Percentiles rank a stretch among this genome's conserved stretches.
These are phyloP conservation scores for Neocallimastix lanati DNA, from an alignment of 192 early-diverging fungal genomes.

Conservation along the genomic window DNA sequence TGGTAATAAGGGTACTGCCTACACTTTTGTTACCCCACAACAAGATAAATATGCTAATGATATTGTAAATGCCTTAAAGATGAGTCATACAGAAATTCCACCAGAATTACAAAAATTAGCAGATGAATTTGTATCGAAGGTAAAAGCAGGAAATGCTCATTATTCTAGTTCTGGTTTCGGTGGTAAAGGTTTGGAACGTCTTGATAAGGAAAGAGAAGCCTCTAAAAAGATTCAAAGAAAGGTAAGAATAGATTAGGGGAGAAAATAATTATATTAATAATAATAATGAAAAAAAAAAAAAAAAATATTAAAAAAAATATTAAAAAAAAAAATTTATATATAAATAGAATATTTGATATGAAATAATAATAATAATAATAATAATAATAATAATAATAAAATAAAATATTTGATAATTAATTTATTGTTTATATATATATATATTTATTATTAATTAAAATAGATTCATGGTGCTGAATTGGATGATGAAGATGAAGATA, in stretches of 20 bases:
- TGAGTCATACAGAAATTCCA: constrained; percentile 54
- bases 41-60: constrained; percentile 86
- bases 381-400: too few relatives aligned
- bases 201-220: constrained; percentile 78
- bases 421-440: too few relatives aligned
- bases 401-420: too few relatives aligned
- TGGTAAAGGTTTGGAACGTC: constrained; percentile 85
- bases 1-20: constrained; percentile 91
- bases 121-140: constrained; percentile 59
- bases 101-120: constrained; percentile 58
- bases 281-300: neutral
- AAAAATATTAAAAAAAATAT: too few relatives aligned
- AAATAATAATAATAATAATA: too few relatives aligned
- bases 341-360: too few relatives aligned
- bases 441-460: neutral
- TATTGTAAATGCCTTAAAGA: constrained; percentile 72
- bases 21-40: constrained; percentile 86
- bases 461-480: constrained; percentile 1
- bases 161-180: constrained; percentile 69
- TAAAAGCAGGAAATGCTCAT: constrained; percentile 54
- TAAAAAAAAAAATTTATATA: too few relatives aligned
- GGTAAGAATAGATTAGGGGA: too few relatives aligned
- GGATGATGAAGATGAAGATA: constrained; percentile 42
- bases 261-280: too few relatives aligned
- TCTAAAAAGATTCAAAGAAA: constrained; percentile 84